Evolutionary conservation across 345 rosid species (phyloP).

Genomic region (Heritiera fomes): DNA sequence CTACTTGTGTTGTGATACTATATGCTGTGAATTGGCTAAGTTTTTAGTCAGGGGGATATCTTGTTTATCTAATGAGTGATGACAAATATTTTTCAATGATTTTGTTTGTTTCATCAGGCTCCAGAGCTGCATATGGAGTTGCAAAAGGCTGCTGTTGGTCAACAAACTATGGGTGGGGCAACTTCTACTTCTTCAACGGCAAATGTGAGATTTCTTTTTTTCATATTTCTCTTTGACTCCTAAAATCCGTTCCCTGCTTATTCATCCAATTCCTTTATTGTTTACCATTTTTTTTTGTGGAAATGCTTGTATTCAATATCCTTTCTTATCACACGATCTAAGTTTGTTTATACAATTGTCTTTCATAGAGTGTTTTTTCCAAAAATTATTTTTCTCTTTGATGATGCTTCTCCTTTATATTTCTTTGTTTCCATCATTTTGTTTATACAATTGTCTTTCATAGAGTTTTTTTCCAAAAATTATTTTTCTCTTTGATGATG

Average conservation of each 20-base stretch:
- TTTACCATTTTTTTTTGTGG: neutral
- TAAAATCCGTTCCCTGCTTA: neutral
- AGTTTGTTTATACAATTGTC: too few relatives aligned
- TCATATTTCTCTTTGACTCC: neutral
- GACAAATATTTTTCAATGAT: neutral
- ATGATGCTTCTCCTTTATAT: too few relatives aligned
- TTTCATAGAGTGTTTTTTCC: too few relatives aligned
- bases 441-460: too few relatives aligned
- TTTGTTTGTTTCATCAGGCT: slow-evolving; percentile 38
- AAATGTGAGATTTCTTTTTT: slow-evolving; percentile 31
- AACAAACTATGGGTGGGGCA: slow-evolving; percentile 41
- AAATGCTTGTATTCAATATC: neutral
- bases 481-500: too few relatives aligned
- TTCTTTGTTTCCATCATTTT: too few relatives aligned
- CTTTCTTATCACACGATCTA: neutral
- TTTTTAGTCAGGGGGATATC: neutral
- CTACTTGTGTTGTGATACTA: neutral
- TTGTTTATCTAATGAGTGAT: neutral
- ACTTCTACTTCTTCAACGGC: slow-evolving; percentile 38
- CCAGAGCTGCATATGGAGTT: slow-evolving; percentile 63
- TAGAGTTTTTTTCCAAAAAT: too few relatives aligned
- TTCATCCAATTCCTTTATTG: neutral
- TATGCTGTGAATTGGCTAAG: neutral
- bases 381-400: too few relatives aligned
- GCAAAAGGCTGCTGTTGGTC: slow-evolving; percentile 46